These are phyloP conservation scores for Adansonia madagascariensis DNA, from an alignment of 441 rosid species.

Conservation along the genomic window DNA sequence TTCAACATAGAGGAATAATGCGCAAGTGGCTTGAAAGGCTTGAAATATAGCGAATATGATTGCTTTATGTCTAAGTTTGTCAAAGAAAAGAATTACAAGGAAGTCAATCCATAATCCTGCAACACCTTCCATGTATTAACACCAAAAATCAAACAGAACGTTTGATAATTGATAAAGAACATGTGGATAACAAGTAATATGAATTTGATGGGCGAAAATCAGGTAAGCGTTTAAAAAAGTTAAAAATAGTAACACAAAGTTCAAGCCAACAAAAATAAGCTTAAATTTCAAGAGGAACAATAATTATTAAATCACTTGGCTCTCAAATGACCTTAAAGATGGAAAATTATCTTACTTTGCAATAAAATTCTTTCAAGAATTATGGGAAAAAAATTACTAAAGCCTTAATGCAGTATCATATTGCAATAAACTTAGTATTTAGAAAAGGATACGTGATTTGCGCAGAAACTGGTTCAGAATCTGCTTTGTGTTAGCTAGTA, in stretches of 20 bases:
- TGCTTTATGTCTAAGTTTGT: conserved; percentile 76
- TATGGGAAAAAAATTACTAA: neutral
- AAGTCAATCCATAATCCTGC: conserved; percentile 16
- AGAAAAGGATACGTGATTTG: conserved; percentile 81
- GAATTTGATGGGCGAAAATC: neutral
- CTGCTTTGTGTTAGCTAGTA: conserved; percentile 91
- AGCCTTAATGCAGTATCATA: conserved; percentile 20
- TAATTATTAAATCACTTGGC: neutral
- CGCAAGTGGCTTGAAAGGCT: conserved; percentile 84
- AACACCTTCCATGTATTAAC: conserved; percentile 13
- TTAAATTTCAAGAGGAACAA: conserved; percentile 5
- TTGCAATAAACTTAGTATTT: conserved; percentile 1
- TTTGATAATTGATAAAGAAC: neutral
- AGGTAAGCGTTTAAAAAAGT: neutral
- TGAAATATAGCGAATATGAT: conserved; percentile 73
- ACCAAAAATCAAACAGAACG: conserved; percentile 17
- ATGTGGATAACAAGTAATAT: neutral
- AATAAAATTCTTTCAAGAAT: conserved; percentile 4
- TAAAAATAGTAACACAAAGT: neutral
- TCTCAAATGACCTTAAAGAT: neutral
- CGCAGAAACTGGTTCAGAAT: conserved; percentile 85
- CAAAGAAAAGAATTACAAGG: conserved; percentile 44
- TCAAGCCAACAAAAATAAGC: neutral
- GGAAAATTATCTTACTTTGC: neutral
- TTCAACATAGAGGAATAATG: conserved; percentile 50